A percentile compares a stretch with the other conserved stretches of the same genome.
Conservation (phyloP, 306 rosid genomes). For the Clitoria ternatea region DNA sequence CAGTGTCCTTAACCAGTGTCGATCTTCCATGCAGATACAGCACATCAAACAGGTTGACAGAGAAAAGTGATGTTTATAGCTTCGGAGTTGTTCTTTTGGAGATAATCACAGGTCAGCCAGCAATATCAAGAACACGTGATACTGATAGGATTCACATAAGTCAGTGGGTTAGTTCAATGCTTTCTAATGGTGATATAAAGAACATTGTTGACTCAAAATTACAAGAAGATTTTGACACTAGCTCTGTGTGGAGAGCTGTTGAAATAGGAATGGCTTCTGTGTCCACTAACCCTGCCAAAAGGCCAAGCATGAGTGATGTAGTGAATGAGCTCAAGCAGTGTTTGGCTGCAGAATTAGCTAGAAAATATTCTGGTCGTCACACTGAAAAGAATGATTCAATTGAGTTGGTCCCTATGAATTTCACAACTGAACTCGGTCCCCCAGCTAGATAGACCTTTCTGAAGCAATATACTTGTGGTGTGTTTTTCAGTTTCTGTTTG, state of each 20-base stretch:
- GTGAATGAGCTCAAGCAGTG: slow-evolving; percentile 45
- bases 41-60: slow-evolving; percentile 34
- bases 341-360: slow-evolving; percentile 28
- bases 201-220: slow-evolving; percentile 41
- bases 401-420: background rate
- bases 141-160: slow-evolving; percentile 33
- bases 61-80: slow-evolving; percentile 58
- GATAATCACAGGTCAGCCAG: slow-evolving; percentile 41
- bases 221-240: slow-evolving; percentile 18
- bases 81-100: slow-evolving; percentile 52
- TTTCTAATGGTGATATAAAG: slow-evolving; percentile 36
- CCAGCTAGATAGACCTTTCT: slow-evolving; percentile 19
- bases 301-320: slow-evolving; percentile 52
- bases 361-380: background rate
- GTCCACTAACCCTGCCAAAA: background rate
- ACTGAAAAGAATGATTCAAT: background rate
- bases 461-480: slow-evolving; percentile 2
- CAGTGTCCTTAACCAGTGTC: too few relatives aligned
- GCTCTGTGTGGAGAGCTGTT: slow-evolving; percentile 39
- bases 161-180: slow-evolving; percentile 36
- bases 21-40: slow-evolving; percentile 32
- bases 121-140: slow-evolving; percentile 4
- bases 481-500: slow-evolving; percentile 4
- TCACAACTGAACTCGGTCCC: slow-evolving; percentile 9
- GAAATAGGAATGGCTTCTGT: slow-evolving; percentile 53